Percentiles rank a stretch among this genome's conserved stretches.
These are phyloP conservation scores for Umbelopsis sp. DNA, from an alignment of 192 early-diverging fungal species.

Conservation along the genomic window DNA sequence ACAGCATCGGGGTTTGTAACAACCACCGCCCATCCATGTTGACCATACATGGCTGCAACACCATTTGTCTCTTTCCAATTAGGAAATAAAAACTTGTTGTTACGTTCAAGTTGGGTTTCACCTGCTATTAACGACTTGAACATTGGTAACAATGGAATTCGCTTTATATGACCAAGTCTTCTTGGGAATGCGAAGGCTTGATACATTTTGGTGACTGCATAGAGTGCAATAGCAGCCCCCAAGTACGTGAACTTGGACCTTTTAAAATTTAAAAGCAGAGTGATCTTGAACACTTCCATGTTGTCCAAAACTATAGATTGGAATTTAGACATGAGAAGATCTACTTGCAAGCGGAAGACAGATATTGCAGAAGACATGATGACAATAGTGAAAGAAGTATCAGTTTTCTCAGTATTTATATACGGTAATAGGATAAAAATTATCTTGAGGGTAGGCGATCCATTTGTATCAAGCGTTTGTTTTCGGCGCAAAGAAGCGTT, in stretches of 20 bases:
- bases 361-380: too few relatives aligned
- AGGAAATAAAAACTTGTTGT: background rate
- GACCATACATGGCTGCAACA: background rate
- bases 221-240: background rate
- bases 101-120: background rate
- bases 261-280: background rate
- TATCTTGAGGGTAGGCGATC: too few relatives aligned
- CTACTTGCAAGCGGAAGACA: too few relatives aligned
- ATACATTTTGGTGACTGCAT: background rate
- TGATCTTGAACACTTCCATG: background rate
- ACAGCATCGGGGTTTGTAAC: constrained; percentile 1
- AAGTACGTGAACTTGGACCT: background rate
- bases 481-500: too few relatives aligned
- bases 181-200: background rate
- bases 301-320: too few relatives aligned
- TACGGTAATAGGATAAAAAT: too few relatives aligned
- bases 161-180: background rate
- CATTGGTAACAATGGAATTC: background rate
- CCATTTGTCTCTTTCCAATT: background rate
- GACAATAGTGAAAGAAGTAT: too few relatives aligned
- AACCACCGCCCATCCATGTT: background rate
- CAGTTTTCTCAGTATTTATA: too few relatives aligned
- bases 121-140: background rate
- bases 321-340: too few relatives aligned
- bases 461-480: too few relatives aligned